These are phyloP conservation scores for Acanthamoeba lenticulata DNA, from an alignment of 208 protist genomes.

Conservation along the genomic window DNA sequence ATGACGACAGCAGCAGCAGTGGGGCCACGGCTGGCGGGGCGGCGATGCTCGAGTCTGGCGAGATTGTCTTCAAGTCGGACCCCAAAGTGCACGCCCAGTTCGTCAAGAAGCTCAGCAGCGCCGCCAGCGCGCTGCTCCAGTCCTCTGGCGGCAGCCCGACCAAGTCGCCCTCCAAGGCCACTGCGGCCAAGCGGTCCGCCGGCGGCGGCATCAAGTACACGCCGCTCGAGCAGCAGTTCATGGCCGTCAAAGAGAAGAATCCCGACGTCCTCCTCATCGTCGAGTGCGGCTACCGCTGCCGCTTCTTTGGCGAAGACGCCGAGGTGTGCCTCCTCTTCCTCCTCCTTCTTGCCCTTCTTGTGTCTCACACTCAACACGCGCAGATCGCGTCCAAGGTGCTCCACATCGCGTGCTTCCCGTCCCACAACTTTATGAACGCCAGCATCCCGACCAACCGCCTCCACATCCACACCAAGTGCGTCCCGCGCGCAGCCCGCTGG, in stretches of 20 bases:
- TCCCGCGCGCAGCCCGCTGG: background rate
- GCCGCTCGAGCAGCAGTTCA: conserved; percentile 81
- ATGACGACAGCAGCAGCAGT: background rate
- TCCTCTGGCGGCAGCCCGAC: background rate
- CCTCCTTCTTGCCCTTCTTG: background rate
- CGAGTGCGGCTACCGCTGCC: conserved; percentile 85
- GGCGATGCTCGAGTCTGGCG: background rate
- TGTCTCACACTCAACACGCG: background rate
- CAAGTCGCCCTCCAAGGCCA: background rate
- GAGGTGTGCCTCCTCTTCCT: conserved; percentile 60
- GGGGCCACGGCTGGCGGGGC: background rate
- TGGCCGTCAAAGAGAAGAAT: conserved; percentile 82
- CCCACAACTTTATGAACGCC: conserved; percentile 84
- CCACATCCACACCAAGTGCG: conserved; percentile 76
- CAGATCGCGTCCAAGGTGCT: conserved; percentile 81
- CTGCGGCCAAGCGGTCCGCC: background rate
- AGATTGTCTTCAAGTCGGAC: background rate
- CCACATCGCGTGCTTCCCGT: conserved; percentile 75
- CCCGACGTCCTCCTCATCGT: conserved; percentile 84
- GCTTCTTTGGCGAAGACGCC: conserved; percentile 86
- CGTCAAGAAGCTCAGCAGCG: conserved; percentile 34
- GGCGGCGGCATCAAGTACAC: conserved; percentile 64
- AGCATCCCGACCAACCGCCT: conserved; percentile 83
- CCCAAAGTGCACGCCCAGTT: conserved; percentile 44
- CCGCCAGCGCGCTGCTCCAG: background rate